Conservation (phyloP, 805 yeast genomes). For the Wickerhamiella parazyma region DNA sequence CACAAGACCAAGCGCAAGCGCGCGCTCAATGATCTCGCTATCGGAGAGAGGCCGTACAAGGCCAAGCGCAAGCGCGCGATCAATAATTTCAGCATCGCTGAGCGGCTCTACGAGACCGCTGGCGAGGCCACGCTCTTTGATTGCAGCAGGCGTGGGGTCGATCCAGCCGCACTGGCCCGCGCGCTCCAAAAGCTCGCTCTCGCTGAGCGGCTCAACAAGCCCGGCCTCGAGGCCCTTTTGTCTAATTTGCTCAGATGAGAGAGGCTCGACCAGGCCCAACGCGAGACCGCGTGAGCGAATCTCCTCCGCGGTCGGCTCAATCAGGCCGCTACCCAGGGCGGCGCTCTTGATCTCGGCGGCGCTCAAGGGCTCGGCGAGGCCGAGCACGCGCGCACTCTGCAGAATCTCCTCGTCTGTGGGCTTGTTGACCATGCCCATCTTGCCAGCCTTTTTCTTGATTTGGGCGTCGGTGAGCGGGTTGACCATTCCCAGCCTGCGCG, state of each 20-base stretch:
- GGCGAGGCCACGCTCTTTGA: conserved; percentile 9
- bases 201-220: conserved; percentile 11
- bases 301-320: background rate
- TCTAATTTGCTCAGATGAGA: conserved; percentile 12
- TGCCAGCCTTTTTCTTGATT: conserved; percentile 8
- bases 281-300: background rate
- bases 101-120: conserved; percentile 15
- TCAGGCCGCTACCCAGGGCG: conserved; percentile 9
- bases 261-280: conserved; percentile 11
- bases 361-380: conserved; percentile 12
- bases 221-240: conserved; percentile 15
- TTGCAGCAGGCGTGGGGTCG: too few relatives aligned
- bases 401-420: conserved; percentile 38
- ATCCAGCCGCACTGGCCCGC: conserved; percentile 3
- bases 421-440: conserved; percentile 14
- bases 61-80: conserved; percentile 1
- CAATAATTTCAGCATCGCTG: background rate
- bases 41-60: conserved; percentile 2
- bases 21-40: conserved; percentile 1
- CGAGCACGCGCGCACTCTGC: conserved; percentile 18
- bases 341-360: conserved; percentile 8
- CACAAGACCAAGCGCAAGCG: background rate
- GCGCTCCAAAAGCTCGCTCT: background rate
- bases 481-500: background rate
- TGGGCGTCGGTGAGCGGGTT: conserved; percentile 10